These are phyloP conservation scores for Nannochloropsis gaditana DNA, from an alignment of 108 stramenopile genomes.

Conservation along the genomic window DNA sequence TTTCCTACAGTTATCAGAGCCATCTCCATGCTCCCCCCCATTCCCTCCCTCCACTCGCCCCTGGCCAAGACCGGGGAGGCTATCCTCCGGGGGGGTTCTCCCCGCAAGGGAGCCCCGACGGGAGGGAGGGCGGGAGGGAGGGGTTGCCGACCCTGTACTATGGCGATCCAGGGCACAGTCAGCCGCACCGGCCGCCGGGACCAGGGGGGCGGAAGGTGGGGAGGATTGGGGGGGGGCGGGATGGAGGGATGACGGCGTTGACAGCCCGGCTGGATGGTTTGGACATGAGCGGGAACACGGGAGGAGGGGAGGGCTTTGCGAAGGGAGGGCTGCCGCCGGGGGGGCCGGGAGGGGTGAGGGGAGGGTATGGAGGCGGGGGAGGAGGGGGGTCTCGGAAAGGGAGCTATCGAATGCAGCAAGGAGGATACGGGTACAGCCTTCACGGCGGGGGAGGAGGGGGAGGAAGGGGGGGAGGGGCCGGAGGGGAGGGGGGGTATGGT, in stretches of 20 bases:
- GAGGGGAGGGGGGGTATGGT: background rate
- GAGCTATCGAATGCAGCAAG: background rate
- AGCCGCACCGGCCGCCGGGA: background rate
- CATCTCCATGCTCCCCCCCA: background rate
- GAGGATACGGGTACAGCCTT: background rate
- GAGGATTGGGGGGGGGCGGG: background rate
- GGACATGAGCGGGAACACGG: background rate
- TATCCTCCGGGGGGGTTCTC: background rate
- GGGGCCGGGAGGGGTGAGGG: background rate
- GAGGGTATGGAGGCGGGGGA: background rate
- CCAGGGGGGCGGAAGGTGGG: background rate
- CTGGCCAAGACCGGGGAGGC: background rate
- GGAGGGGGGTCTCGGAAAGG: background rate
- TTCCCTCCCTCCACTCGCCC: background rate
- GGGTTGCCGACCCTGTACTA: background rate
- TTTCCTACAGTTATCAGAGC: background rate
- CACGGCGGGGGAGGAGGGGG: background rate
- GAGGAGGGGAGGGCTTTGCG: background rate
- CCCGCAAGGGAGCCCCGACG: background rate
- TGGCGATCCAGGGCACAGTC: no score
- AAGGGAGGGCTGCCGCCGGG: background rate
- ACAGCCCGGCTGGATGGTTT: background rate
- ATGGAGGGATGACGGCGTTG: background rate
- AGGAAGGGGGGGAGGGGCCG: background rate
- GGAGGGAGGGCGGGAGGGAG: conserved; percentile 1